Evolutionary conservation across 1,284 basidiomycete genomes (phyloP), one percentile per base, ranked within the genome.

Genomic region (Sutorius eximius): DNA sequence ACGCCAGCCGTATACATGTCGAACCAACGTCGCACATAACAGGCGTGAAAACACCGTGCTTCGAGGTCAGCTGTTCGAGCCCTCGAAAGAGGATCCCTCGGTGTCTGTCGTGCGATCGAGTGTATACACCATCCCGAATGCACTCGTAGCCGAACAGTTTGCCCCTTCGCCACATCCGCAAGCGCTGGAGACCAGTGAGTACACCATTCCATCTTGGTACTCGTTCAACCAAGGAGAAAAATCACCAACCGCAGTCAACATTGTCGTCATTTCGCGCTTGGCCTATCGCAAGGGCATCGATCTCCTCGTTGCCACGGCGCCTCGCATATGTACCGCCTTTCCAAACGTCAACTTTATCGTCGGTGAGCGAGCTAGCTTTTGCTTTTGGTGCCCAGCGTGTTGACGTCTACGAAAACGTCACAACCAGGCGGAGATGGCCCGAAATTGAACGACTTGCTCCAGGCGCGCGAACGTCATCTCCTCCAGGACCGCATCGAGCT

Each of bases 231-330:
- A 13, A 13, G 34, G 29, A 43, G 15, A 36, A 29, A 37, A 9
- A 22, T 6, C 49, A 45, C 20, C 33, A 15, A 51, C 38, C 18
- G 2, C 61, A 96, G 93, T 98, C 56, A 98, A 91, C 0, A 92
- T 99, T 47, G 88, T 99, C 10, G 86, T 98, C 22, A 75, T 99
- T n/a, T 93, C 94, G 10, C 86, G 97, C n/a, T 77, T 99, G 30
- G 94, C 92, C 0, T 98, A 99, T 67, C 85, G 97, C 43, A 99
- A 99, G 75, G 97, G 97, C 2, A 90, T 99, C 55, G 97, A 99
- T 68, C 82, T 99, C 4, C 83, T 99, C 16, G 90, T 98, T 1
- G 92, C 93, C 0, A 90, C 92, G 0, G 92, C 95, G 0, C 97
- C 96, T 0, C 82, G 86, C 27, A 90, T 99, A 53, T 99, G 97